Base-by-base conservation (phyloP, 2,329 filamentous ascomycete genomes). In the Aureobasidium musti region DNA sequence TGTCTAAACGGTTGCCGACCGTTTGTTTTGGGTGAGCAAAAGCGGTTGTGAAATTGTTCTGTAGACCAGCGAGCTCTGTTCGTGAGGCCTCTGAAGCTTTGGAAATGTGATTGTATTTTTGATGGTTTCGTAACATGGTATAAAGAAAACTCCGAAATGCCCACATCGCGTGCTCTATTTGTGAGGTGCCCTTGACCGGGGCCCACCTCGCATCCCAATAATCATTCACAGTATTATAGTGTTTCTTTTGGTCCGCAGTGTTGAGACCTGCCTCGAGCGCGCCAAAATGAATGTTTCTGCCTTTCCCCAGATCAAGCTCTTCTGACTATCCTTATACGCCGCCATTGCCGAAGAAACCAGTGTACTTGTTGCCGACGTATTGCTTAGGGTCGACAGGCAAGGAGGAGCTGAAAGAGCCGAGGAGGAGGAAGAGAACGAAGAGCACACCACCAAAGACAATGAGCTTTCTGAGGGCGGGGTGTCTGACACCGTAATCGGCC, bases 401-500 rank as follows among this genome's bases (percentile, higher is more conserved):
- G 35, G 68, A 71, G 23, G 64, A 68, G 35, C 70, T 77, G 60
- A 82, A 75, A 23, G 79, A 79, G 57, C 79, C 86, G 67, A 96
- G 85, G 23, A 96, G 78, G 70, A 91, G 77, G 78, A 95, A 88
- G 71, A 94, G 78, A 63, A 85, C 79, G 70, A 90, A 78, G 67
- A 91, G 76, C 23, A 85, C 83, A 30, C 84, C 79, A 61, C 82
- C 85, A 68, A 94, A 86, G 72, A 95, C 82, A 69, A 91, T 82
- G 63, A 93, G 78, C 81, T 94, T 93, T 80, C 92, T 90, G 73
- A 91, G 82, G 54, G 88, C 85, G 14, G 93, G 93, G 75, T 89
- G 89, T 70, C 84, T 84, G 73, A 87, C 87, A 67, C 92, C 92
- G 72, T 95, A 92, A 74, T 97, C 92, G 61, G 90, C 89, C 92